Evolutionary conservation across 805 yeast species (phyloP).

Genomic region (Spencermartinsiella europaea): DNA sequence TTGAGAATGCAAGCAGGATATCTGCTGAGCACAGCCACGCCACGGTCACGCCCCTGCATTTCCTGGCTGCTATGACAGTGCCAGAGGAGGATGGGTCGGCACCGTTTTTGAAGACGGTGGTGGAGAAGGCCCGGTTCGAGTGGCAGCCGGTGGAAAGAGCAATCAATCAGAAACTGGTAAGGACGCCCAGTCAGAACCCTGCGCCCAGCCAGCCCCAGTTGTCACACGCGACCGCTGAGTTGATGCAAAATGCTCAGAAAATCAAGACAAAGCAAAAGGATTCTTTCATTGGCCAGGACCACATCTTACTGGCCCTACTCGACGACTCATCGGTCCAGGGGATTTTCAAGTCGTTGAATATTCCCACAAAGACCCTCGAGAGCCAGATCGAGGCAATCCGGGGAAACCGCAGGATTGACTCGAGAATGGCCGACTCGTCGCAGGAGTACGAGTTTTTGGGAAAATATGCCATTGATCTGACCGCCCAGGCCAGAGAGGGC

Average conservation of each 20-base stretch:
- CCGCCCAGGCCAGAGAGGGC: conserved; percentile 90
- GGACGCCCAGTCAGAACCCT: conserved; percentile 84
- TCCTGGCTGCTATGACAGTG: conserved; percentile 83
- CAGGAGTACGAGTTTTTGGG: conserved; percentile 74
- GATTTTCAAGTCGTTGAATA: conserved; percentile 55
- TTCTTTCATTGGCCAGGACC: conserved; percentile 90
- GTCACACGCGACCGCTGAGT: conserved; percentile 68
- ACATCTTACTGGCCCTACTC: conserved; percentile 74
- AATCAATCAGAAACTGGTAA: conserved; percentile 75
- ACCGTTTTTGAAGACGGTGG: conserved; percentile 69
- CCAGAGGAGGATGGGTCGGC: conserved; percentile 52
- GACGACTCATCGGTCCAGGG: conserved; percentile 70
- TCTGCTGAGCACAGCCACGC: conserved; percentile 83
- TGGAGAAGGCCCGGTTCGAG: conserved; percentile 84
- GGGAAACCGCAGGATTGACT: conserved; percentile 88
- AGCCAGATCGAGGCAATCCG: conserved; percentile 75
- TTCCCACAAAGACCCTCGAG: conserved; percentile 67
- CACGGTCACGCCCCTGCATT: conserved; percentile 80
- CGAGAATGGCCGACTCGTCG: conserved; percentile 89
- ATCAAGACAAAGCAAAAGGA: conserved; percentile 87
- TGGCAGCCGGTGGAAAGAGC: conserved; percentile 74
- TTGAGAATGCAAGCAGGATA: conserved; percentile 72
- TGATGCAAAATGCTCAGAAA: conserved; percentile 68
- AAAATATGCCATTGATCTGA: conserved; percentile 90
- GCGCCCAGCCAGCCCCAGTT: conserved; percentile 80